These are phyloP conservation scores for Phyllosticta citrichinensis DNA, from an alignment of 2,329 filamentous ascomycete species.

Conservation along the genomic window DNA sequence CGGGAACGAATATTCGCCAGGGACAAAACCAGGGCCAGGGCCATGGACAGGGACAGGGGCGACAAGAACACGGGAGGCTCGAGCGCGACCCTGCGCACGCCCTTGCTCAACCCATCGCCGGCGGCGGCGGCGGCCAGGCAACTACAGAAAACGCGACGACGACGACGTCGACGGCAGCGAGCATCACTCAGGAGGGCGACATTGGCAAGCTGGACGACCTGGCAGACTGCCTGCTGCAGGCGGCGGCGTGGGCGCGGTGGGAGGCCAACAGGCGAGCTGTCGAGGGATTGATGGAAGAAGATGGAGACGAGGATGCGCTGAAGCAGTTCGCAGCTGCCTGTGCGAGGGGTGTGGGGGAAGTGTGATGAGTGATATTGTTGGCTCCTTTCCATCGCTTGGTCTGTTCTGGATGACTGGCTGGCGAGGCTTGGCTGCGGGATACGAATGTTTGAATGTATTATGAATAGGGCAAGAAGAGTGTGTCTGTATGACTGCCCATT, in stretches of 20 bases:
- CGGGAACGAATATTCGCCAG: too few relatives aligned
- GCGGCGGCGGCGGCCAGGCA: not conserved
- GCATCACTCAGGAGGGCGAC: not conserved
- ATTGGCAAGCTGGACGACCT: slow-evolving; percentile 64
- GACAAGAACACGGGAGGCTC: too few relatives aligned
- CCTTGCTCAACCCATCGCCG: not conserved
- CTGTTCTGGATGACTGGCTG: too few relatives aligned
- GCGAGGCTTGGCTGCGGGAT: too few relatives aligned
- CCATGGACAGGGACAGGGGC: too few relatives aligned
- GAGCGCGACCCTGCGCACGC: not conserved
- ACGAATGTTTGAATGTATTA: too few relatives aligned
- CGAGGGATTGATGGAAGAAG: slow-evolving; percentile 8
- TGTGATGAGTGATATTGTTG: too few relatives aligned
- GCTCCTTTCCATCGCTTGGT: too few relatives aligned
- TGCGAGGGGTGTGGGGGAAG: not conserved
- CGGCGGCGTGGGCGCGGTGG: slow-evolving; percentile 68
- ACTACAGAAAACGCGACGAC: not conserved
- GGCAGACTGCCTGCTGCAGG: slow-evolving; percentile 70
- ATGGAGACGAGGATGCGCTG: not conserved
- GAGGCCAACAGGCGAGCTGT: slow-evolving; percentile 43
- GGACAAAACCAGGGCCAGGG: too few relatives aligned
- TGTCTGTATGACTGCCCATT: too few relatives aligned
- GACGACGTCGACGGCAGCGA: not conserved
- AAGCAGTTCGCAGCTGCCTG: not conserved
- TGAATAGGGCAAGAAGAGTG: too few relatives aligned